Evolutionary conservation across 75 land plant genomes (phyloP), one percentile per base, ranked within the genome.

Genomic region (Pinus taeda): DNA sequence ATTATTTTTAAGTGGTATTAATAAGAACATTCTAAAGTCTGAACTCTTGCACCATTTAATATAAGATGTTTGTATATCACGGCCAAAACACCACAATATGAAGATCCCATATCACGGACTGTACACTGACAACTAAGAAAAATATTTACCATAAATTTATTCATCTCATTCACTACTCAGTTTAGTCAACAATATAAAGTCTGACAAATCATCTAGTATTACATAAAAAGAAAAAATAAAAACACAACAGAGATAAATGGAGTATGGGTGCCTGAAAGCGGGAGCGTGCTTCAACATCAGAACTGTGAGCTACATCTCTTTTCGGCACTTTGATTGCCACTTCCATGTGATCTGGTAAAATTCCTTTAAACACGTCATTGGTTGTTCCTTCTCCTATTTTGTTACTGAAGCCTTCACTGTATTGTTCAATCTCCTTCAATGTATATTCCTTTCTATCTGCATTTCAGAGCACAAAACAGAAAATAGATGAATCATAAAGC

Each of bases 291-390:
- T 72, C 79, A 33, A 77, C 79, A 73, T 77, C 76, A n/a, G 77
- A 77, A 53, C 79, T 33, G 53, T 64, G 53, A 3, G 77, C 49
- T 20, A 72, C 77, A 72, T 77, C 79, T 18, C 5, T 42, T 24
- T 77, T 77, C 17, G 79, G 73, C 75, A 45, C 29, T n/a, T 80
- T 80, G 29, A 80, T 77, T 11, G 81, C 81, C 18, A 80, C 81
- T 73, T 80, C 81, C 29, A 39, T 80, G 11, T 72, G 72, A 64
- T 80, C 81, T 45, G 81, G 63, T 15, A 80, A n/a, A 60, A 79
- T 80, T 78, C 81, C 81, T 30, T 80, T 80, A 63, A 74, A 80
- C 26, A 80, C 81, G 55, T 9, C 72, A 56, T 80, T 78, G n/a
- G 81, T 80, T 21, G 53, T 79, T 15, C 81, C 81, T 39, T 80